Conservation (phyloP, 2,329 filamentous ascomycete genomes). For the Colletotrichum coccodes region DNA sequence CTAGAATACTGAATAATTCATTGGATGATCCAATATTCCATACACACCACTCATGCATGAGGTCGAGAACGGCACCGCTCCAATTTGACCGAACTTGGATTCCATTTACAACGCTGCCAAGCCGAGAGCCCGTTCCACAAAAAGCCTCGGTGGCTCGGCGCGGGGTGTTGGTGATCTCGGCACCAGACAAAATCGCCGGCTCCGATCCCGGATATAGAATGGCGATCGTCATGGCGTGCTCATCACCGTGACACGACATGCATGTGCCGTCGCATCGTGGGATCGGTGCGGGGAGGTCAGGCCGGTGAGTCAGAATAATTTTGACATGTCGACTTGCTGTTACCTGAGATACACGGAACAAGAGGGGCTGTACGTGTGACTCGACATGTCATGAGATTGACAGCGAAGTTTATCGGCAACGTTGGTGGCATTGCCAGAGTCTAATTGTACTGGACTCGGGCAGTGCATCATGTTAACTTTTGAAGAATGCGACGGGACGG, state of each 20-base stretch:
- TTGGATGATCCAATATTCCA: no score
- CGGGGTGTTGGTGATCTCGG: neutral
- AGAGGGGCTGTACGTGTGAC: no score
- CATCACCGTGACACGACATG: neutral
- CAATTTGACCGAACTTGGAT: rapidly evolving
- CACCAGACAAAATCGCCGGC: neutral
- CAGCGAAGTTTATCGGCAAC: neutral
- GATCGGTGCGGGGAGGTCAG: neutral
- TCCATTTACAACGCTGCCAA: neutral
- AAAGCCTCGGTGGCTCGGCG: neutral
- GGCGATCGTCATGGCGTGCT: slow-evolving; percentile 4
- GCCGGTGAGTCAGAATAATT: neutral
- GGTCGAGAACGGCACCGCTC: neutral
- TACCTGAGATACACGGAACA: neutral
- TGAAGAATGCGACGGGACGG: no score
- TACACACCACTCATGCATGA: no score
- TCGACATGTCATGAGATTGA: neutral
- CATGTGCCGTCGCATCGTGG: neutral
- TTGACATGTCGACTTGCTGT: neutral
- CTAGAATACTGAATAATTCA: neutral
- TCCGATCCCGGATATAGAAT: slow-evolving; percentile 2
- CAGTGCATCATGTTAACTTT: neutral
- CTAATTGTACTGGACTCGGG: neutral
- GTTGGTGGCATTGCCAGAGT: neutral
- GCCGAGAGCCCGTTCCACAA: neutral